phyloP scores from a whole-genome alignment of 208 protist species.

The Leptomonas pyrrhocoris region DNA sequence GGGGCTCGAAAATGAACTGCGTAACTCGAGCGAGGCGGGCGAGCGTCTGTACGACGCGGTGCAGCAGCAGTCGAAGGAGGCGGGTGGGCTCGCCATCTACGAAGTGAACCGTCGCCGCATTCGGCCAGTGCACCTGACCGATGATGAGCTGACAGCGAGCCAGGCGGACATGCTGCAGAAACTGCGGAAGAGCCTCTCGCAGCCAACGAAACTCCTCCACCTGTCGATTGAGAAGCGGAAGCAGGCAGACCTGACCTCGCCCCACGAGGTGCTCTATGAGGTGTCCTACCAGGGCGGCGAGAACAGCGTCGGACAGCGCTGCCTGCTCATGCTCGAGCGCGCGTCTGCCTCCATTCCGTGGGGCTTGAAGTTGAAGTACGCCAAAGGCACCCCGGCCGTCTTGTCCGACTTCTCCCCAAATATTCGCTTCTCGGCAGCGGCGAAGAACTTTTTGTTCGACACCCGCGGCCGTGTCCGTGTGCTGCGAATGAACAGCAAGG shows the following conservation, averaged over 20 bases:
- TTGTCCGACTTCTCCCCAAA: constrained; percentile 34
- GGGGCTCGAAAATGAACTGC: constrained; percentile 54
- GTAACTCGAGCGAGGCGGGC: constrained; percentile 45
- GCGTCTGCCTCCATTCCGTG: constrained; percentile 48
- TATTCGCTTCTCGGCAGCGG: constrained; percentile 44
- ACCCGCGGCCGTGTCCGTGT: constrained; percentile 43
- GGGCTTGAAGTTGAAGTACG: constrained; percentile 46
- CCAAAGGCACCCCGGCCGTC: constrained; percentile 1
- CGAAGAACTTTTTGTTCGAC: constrained; percentile 52
- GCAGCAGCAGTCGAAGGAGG: constrained; percentile 35
- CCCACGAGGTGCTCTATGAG: constrained; percentile 61
- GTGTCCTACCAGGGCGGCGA: constrained; percentile 56
- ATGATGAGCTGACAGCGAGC: constrained; percentile 10
- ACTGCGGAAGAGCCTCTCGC: constrained; percentile 20
- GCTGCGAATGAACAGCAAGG: constrained; percentile 48
- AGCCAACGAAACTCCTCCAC: constrained; percentile 20
- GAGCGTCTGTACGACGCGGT: constrained; percentile 48
- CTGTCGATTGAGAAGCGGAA: constrained; percentile 34
- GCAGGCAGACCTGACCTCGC: constrained; percentile 32
- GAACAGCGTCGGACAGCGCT: constrained; percentile 49
- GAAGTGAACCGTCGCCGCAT: constrained; percentile 45
- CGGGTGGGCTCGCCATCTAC: constrained; percentile 42
- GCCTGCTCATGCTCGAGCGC: constrained; percentile 58
- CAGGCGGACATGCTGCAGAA: constrained; percentile 17
- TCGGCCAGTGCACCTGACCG: constrained; percentile 19